Percentiles rank a stretch among this genome's conserved stretches.
phyloP scores from a whole-genome alignment of 805 yeast species.

The Hanseniaspora clermontiae region DNA sequence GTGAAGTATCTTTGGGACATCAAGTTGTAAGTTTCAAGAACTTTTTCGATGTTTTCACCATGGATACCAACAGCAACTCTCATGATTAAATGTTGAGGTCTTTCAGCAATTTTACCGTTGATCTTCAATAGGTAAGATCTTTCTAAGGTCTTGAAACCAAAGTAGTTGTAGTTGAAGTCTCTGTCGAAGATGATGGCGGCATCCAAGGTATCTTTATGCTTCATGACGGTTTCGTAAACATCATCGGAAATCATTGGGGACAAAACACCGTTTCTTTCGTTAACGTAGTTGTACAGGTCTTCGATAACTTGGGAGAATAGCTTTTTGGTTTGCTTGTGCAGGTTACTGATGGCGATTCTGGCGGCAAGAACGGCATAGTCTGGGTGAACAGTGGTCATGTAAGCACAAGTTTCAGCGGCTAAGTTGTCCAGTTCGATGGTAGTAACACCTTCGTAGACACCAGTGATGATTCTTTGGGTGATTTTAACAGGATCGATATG shows the following conservation, averaged over 20 bases:
- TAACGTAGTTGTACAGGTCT: constrained; percentile 61
- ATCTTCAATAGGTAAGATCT: constrained; percentile 67
- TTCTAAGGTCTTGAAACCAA: constrained; percentile 86
- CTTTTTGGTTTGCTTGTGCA: constrained; percentile 88
- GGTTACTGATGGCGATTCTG: constrained; percentile 83
- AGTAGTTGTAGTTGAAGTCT: constrained; percentile 67
- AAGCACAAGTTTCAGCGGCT: constrained; percentile 95
- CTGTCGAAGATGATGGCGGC: constrained; percentile 63
- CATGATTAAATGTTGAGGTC: constrained; percentile 83
- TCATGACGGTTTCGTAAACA: constrained; percentile 49
- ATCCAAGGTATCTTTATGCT: constrained; percentile 54
- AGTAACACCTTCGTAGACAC: constrained; percentile 94
- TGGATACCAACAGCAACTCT: constrained; percentile 90
- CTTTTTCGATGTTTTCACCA: constrained; percentile 49
- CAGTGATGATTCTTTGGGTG: constrained; percentile 89
- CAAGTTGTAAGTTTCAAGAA: constrained; percentile 67
- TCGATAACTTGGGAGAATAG: constrained; percentile 66
- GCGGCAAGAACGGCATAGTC: constrained; percentile 93
- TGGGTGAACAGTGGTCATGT: constrained; percentile 96
- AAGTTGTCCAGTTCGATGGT: constrained; percentile 72
- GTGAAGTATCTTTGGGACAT: constrained; percentile 83
- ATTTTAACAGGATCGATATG: constrained; percentile 93
- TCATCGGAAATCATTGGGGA: constrained; percentile 61
- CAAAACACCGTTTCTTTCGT: constrained; percentile 62
- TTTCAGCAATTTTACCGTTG: constrained; percentile 61